Percentiles rank a stretch among this genome's conserved stretches.
phyloP scores from a whole-genome alignment of 768 basidiomycete species.

The Kwoniella sp. region DNA sequence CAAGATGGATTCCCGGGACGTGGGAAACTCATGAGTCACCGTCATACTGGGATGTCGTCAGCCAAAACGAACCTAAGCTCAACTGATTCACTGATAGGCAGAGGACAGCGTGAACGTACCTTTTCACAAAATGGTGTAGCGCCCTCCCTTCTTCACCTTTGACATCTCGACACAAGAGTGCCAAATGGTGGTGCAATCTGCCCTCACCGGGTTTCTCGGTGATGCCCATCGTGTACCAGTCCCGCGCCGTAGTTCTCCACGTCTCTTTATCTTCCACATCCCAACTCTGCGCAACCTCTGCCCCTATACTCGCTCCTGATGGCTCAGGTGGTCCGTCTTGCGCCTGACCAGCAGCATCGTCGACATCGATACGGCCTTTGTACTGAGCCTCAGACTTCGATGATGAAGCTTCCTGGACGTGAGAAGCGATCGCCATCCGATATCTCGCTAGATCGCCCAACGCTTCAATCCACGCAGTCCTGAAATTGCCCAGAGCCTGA shows the following conservation, averaged over 20 bases:
- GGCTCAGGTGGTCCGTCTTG: slow-evolving; percentile 58
- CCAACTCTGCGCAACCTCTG: slow-evolving; percentile 74
- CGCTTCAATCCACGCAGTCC: slow-evolving; percentile 89
- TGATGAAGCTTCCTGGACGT: slow-evolving; percentile 61
- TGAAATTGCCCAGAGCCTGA: slow-evolving; percentile 68
- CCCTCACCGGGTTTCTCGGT: slow-evolving; percentile 90
- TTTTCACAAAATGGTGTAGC: slow-evolving; percentile 92
- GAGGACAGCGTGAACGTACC: slow-evolving; percentile 62
- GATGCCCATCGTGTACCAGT: slow-evolving; percentile 89
- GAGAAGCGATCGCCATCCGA: slow-evolving; percentile 88
- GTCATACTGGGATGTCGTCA: slow-evolving; percentile 67
- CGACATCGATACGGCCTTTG: slow-evolving; percentile 50
- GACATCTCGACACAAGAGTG: slow-evolving; percentile 79
- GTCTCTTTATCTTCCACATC: slow-evolving; percentile 80
- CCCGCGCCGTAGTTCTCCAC: slow-evolving; percentile 84
- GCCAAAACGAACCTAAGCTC: not conserved
- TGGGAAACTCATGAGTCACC: slow-evolving; percentile 81
- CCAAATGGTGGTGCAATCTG: slow-evolving; percentile 90
- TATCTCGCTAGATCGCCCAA: slow-evolving; percentile 95
- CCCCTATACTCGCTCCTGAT: slow-evolving; percentile 70
- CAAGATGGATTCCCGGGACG: slow-evolving; percentile 85
- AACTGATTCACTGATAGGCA: not conserved
- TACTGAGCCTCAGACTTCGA: not conserved
- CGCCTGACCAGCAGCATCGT: slow-evolving; percentile 66
- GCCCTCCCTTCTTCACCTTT: slow-evolving; percentile 79